phyloP scores from a whole-genome alignment of 371 early-diverging fungal genomes.

The Syncephalastrum monosporum region DNA sequence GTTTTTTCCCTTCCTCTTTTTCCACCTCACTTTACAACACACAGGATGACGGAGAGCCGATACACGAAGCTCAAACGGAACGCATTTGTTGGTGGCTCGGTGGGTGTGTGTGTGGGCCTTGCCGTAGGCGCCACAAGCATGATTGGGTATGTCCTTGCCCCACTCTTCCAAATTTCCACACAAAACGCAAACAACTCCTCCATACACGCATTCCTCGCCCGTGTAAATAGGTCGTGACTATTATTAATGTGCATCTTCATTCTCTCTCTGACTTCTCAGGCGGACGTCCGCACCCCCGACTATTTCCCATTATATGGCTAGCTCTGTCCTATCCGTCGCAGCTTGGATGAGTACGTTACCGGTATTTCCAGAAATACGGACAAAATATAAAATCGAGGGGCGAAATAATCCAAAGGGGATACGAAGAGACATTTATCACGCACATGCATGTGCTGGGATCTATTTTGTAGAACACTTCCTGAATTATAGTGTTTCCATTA shows the following conservation, averaged over 20 bases:
- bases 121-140: conserved; percentile 17
- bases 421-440: no score
- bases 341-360: conserved; percentile 26
- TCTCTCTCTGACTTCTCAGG: neutral
- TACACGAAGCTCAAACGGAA: conserved; percentile 12
- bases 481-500: neutral
- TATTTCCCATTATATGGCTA: conserved; percentile 22
- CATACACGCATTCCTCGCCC: no score
- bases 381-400: neutral
- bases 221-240: no score
- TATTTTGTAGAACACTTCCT: neutral
- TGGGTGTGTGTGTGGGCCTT: conserved; percentile 21
- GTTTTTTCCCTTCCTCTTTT: neutral
- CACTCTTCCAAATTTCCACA: neutral
- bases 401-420: conserved; percentile 4
- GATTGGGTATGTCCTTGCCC: conserved; percentile 8
- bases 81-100: conserved; percentile 15
- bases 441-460: neutral
- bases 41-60: conserved; percentile 6
- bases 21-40: neutral
- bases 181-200: no score
- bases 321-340: conserved; percentile 22
- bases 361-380: neutral
- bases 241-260: no score
- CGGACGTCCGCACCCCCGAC: conserved; percentile 12